Evolutionary conservation across 148 eudicot genomes (phyloP).

Genomic region (Silene conica): DNA sequence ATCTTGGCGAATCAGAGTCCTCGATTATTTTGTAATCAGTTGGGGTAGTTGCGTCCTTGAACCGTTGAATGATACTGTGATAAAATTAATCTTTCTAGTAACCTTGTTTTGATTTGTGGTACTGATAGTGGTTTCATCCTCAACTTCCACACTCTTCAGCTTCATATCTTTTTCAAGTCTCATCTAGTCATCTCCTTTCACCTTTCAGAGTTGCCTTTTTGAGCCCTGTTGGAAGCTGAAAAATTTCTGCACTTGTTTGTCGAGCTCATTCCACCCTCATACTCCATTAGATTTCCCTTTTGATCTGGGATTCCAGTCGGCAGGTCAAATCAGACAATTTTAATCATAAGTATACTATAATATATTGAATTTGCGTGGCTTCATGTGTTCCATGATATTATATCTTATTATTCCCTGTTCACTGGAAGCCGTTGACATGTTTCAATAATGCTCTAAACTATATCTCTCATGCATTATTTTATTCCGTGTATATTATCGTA

Average conservation of each 20-base stretch:
- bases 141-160: slow-evolving; percentile 29
- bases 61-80: slow-evolving; percentile 18
- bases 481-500: slow-evolving; percentile 8
- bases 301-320: slow-evolving; percentile 24
- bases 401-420: slow-evolving; percentile 24
- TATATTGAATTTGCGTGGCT: slow-evolving; percentile 18
- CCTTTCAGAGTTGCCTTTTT: slow-evolving; percentile 15
- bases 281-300: slow-evolving; percentile 17
- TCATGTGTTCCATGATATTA: slow-evolving; percentile 21
- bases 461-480: slow-evolving; percentile 24
- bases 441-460: slow-evolving; percentile 29
- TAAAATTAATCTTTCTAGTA: slow-evolving; percentile 22
- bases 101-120: slow-evolving; percentile 16
- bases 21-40: slow-evolving; percentile 9
- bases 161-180: slow-evolving; percentile 19
- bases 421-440: slow-evolving; percentile 28
- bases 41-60: slow-evolving; percentile 5
- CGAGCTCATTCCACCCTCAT: slow-evolving; percentile 14
- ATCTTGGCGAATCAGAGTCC: background rate
- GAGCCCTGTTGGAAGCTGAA: slow-evolving; percentile 24
- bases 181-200: slow-evolving; percentile 9
- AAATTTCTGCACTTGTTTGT: slow-evolving; percentile 22
- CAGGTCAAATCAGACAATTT: slow-evolving; percentile 12
- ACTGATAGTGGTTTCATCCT: slow-evolving; percentile 33
- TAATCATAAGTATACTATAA: slow-evolving; percentile 6